These are phyloP conservation scores for Ajuga chamaepitys DNA, from an alignment of 257 asterid genomes.

Conservation along the genomic window DNA sequence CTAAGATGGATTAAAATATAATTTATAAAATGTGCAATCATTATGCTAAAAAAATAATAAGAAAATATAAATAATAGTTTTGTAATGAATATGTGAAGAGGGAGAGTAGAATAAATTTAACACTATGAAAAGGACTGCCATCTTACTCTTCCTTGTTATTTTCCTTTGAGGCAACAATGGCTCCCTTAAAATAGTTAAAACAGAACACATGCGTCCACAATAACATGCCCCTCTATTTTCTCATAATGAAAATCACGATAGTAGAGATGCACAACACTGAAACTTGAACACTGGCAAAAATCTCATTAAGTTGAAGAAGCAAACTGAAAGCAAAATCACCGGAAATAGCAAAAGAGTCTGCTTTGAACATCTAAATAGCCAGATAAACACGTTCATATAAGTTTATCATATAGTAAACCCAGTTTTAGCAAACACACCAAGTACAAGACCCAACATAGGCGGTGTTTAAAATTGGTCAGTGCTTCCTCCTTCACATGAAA, in stretches of 20 bases:
- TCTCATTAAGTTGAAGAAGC: not conserved
- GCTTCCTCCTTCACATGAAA: slow-evolving; percentile 60
- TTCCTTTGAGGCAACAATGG: too few relatives aligned
- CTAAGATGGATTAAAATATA: too few relatives aligned
- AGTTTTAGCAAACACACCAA: slow-evolving; percentile 9
- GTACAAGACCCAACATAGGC: slow-evolving; percentile 10
- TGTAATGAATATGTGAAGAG: too few relatives aligned
- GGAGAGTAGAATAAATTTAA: too few relatives aligned
- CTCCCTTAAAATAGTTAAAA: too few relatives aligned
- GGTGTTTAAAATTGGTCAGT: not conserved
- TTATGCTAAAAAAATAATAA: too few relatives aligned
- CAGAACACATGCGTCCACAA: too few relatives aligned
- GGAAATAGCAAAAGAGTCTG: not conserved
- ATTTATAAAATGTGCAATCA: too few relatives aligned
- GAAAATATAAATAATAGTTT: too few relatives aligned
- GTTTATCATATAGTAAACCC: not conserved
- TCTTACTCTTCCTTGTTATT: too few relatives aligned
- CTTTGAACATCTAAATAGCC: slow-evolving; percentile 4
- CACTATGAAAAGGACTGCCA: not conserved
- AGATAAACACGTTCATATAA: not conserved
- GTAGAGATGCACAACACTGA: not conserved
- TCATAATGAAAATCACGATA: too few relatives aligned
- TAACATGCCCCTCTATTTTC: too few relatives aligned
- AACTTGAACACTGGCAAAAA: not conserved
- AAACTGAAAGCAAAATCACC: not conserved